phyloP scores from a whole-genome alignment of 1,284 basidiomycete species.

The Apiotrichum siamense region DNA sequence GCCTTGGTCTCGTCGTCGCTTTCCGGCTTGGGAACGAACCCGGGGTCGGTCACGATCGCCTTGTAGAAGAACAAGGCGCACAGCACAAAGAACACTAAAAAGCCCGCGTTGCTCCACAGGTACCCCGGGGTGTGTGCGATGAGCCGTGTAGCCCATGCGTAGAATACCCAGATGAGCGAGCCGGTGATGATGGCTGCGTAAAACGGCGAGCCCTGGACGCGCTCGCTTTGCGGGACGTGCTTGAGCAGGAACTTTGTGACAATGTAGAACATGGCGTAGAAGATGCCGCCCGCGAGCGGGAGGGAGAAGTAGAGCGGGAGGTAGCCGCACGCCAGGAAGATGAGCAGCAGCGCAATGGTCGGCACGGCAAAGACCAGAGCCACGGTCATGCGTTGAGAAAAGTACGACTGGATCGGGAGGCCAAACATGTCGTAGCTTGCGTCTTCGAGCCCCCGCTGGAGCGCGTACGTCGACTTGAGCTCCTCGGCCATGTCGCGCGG shows the following conservation, averaged over 20 bases:
- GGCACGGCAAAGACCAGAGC: slow-evolving; percentile 76
- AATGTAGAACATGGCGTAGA: slow-evolving; percentile 89
- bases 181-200: slow-evolving; percentile 83
- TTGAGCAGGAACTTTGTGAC: slow-evolving; percentile 26
- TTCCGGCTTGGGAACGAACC: slow-evolving; percentile 73
- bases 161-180: slow-evolving; percentile 80
- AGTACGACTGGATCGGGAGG: slow-evolving; percentile 28
- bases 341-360: slow-evolving; percentile 67
- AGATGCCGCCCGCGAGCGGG: slow-evolving; percentile 72
- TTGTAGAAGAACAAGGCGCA: slow-evolving; percentile 88
- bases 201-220: slow-evolving; percentile 59
- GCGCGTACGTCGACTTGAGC: slow-evolving; percentile 80
- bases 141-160: slow-evolving; percentile 63
- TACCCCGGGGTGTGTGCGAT: slow-evolving; percentile 40
- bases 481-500: slow-evolving; percentile 92
- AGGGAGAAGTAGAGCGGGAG: slow-evolving; percentile 86
- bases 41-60: slow-evolving; percentile 80
- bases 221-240: slow-evolving; percentile 32
- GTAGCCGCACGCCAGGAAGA: slow-evolving; percentile 73
- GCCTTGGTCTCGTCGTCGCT: slow-evolving; percentile 73
- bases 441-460: slow-evolving; percentile 79
- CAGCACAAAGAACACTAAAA: slow-evolving; percentile 62
- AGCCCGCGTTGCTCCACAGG: slow-evolving; percentile 66
- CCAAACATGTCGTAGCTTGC: slow-evolving; percentile 48
- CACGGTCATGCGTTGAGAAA: slow-evolving; percentile 64